phyloP scores from a whole-genome alignment of 257 asterid species.

The Lantana camara region DNA sequence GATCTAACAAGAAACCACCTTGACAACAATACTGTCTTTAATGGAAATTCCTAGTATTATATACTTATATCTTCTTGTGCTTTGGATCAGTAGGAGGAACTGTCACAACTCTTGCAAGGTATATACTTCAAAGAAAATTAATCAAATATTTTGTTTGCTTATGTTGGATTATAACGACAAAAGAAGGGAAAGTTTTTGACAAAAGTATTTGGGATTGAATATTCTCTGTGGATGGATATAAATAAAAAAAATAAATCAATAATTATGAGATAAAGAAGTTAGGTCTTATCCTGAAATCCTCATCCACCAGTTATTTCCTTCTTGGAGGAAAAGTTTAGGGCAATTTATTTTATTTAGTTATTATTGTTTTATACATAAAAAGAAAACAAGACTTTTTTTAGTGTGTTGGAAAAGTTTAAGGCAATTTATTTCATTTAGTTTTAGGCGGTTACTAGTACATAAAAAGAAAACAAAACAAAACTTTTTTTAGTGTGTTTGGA shows the following conservation, averaged over 20 bases:
- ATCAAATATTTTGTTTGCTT: neutral
- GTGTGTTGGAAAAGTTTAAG: neutral
- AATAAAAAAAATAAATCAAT: neutral
- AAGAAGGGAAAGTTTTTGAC: slow-evolving; percentile 22
- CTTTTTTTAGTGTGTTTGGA: neutral
- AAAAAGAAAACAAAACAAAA: too few species aligned
- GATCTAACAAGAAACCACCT: slow-evolving; percentile 20
- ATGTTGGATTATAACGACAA: slow-evolving; percentile 28
- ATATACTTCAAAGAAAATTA: neutral
- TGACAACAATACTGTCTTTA: neutral
- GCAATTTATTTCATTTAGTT: too few species aligned
- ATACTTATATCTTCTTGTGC: neutral
- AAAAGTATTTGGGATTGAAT: slow-evolving; percentile 32
- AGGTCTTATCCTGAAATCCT: slow-evolving; percentile 58
- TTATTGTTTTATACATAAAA: neutral
- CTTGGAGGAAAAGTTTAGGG: slow-evolving; percentile 2
- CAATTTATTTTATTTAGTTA: neutral
- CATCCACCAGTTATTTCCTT: slow-evolving; percentile 41
- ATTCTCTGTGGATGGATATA: slow-evolving; percentile 26
- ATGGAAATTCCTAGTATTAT: neutral
- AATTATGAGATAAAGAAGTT: slow-evolving; percentile 30
- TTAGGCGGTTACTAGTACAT: slow-evolving; percentile 9
- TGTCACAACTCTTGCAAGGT: neutral
- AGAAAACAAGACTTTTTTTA: neutral
- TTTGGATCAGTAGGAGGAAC: neutral